Conservation (phyloP, 805 yeast genomes). For the Pichia scutulata region DNA sequence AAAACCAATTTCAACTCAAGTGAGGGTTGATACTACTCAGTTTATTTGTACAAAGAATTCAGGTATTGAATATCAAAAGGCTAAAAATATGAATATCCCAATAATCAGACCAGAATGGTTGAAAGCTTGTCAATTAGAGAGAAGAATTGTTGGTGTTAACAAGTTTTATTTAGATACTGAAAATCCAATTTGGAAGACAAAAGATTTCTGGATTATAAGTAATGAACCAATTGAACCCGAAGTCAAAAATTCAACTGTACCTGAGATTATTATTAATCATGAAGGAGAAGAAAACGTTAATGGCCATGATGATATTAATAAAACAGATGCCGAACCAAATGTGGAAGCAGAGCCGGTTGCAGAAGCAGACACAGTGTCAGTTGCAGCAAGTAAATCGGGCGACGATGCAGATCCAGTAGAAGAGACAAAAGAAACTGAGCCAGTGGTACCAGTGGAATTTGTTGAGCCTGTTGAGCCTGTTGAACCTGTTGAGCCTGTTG, state of each 20-base stretch:
- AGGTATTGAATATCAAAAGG: conserved; percentile 65
- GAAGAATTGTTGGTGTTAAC: conserved; percentile 87
- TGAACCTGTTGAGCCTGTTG: conserved; percentile 1
- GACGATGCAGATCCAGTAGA: conserved; percentile 1
- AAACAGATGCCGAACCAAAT: neutral
- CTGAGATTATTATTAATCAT: neutral
- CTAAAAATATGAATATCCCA: conserved; percentile 81
- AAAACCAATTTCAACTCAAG: conserved; percentile 62
- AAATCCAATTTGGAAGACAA: conserved; percentile 34
- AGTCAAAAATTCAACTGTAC: neutral
- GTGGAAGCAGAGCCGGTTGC: neutral
- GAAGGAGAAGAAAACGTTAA: neutral
- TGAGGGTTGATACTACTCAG: conserved; percentile 89
- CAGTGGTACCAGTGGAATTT: too few relatives aligned
- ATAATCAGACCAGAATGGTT: conserved; percentile 96
- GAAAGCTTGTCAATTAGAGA: conserved; percentile 83
- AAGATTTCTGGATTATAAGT: conserved; percentile 33
- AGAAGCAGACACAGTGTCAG: too few relatives aligned
- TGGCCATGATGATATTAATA: neutral
- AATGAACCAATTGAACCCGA: neutral
- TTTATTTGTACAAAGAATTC: conserved; percentile 66
- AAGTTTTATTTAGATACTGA: conserved; percentile 65
- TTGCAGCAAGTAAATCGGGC: too few relatives aligned
- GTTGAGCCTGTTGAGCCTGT: conserved; percentile 6
- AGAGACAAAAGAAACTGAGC: too few relatives aligned